Conservation (phyloP, 352 stramenopile genomes). For the Thalassiosira exigua region DNA sequence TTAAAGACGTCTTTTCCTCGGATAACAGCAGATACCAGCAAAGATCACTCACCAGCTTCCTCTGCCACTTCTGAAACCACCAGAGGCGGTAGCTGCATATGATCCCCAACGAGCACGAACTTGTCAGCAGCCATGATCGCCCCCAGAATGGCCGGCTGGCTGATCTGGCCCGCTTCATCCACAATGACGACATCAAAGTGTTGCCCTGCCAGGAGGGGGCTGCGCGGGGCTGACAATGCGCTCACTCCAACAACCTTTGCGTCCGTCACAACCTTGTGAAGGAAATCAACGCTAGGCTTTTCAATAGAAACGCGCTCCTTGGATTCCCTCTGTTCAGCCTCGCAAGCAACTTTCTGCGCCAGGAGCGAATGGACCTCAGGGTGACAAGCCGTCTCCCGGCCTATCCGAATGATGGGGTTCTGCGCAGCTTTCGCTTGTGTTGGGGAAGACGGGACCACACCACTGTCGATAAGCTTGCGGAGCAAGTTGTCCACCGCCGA, state of each 20-base stretch:
- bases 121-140: constrained; percentile 91
- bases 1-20: too few species aligned
- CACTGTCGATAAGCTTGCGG: constrained; percentile 90
- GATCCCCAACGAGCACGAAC: constrained; percentile 98
- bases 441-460: constrained; percentile 33
- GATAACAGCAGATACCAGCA: neutral
- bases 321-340: constrained; percentile 36
- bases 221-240: constrained; percentile 69
- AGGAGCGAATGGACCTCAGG: constrained; percentile 60
- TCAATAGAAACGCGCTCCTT: constrained; percentile 19
- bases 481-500: constrained; percentile 97
- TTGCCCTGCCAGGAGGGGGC: constrained; percentile 77
- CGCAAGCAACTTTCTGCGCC: constrained; percentile 54
- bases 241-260: constrained; percentile 83
- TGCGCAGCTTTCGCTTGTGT: constrained; percentile 34
- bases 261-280: constrained; percentile 65
- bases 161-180: constrained; percentile 98
- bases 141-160: constrained; percentile 92
- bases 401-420: constrained; percentile 70
- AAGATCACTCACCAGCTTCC: constrained; percentile 65
- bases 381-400: constrained; percentile 65
- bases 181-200: constrained; percentile 98
- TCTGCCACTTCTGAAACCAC: constrained; percentile 90
- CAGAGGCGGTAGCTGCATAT: constrained; percentile 97
- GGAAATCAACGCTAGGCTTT: constrained; percentile 55